A percentile compares a stretch with the other conserved stretches of the same genome.
phyloP scores from a whole-genome alignment of 148 eudicot species.

The Bassia scoparia region DNA sequence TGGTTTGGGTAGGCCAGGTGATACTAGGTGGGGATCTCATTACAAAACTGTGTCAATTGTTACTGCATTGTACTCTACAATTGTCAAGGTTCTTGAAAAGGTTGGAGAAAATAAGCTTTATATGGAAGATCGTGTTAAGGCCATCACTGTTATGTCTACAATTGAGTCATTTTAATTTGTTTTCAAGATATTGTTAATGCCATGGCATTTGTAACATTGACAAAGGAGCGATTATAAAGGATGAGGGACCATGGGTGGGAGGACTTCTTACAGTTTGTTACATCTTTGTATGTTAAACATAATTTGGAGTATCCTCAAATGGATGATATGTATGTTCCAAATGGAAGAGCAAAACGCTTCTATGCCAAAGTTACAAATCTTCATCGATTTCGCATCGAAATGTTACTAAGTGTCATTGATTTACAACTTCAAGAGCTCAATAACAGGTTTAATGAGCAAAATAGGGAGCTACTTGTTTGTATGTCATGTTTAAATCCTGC shows the following conservation, averaged over 20 bases:
- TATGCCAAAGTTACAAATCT: too few species aligned
- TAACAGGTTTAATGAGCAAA: too few species aligned
- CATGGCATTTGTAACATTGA: not conserved
- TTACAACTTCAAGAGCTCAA: too few species aligned
- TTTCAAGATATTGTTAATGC: not conserved
- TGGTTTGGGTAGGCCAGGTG: too few species aligned
- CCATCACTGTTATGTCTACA: not conserved
- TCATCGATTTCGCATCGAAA: too few species aligned
- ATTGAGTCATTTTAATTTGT: too few species aligned
- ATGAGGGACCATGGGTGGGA: not conserved
- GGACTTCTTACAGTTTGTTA: not conserved
- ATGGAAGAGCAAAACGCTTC: not conserved
- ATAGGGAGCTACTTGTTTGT: too few species aligned
- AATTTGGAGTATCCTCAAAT: too few species aligned
- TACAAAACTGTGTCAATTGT: not conserved
- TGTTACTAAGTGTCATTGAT: too few species aligned
- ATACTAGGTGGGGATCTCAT: too few species aligned
- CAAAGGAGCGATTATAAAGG: not conserved
- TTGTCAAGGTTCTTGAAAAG: not conserved
- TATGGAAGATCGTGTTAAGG: not conserved
- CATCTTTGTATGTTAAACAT: not conserved
- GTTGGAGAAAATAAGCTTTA: not conserved
- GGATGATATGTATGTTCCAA: not conserved
- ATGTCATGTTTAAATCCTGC: not conserved
- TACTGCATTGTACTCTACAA: not conserved